A percentile compares a stretch with the other conserved stretches of the same genome.
Conservation (phyloP, 305 asterid species). For the Salvia sclarea region DNA sequence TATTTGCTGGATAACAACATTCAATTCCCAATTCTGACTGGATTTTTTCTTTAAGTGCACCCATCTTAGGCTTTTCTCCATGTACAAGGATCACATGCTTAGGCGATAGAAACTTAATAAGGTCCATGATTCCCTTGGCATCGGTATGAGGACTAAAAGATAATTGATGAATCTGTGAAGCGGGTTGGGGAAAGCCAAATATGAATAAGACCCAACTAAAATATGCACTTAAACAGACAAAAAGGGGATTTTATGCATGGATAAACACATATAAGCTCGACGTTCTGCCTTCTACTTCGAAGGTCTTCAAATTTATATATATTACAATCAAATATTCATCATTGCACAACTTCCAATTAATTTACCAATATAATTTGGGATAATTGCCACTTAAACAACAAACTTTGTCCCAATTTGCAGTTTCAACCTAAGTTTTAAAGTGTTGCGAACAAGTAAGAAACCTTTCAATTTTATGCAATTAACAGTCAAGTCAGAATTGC, state of each 20-base stretch:
- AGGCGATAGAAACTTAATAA: slow-evolving; percentile 80
- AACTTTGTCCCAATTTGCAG: neutral
- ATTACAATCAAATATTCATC: neutral
- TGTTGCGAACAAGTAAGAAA: neutral
- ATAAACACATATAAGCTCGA: neutral
- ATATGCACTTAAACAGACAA: neutral
- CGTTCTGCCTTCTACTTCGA: neutral
- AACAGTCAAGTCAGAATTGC: neutral
- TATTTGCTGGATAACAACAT: slow-evolving; percentile 79
- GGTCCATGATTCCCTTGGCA: slow-evolving; percentile 93
- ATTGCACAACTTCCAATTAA: neutral
- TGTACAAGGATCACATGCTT: slow-evolving; percentile 88
- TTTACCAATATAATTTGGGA: neutral
- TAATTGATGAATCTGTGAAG: slow-evolving; percentile 72
- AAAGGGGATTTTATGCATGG: neutral
- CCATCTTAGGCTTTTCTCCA: slow-evolving; percentile 92
- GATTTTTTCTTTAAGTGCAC: slow-evolving; percentile 54
- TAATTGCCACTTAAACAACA: neutral
- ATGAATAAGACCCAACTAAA: neutral
- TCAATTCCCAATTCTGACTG: slow-evolving; percentile 60
- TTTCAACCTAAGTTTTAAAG: neutral
- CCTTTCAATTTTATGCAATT: neutral
- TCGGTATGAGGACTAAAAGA: slow-evolving; percentile 97
- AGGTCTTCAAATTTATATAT: neutral
- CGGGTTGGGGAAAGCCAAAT: neutral